Base-by-base conservation (phyloP, 2,329 filamentous ascomycete species). In the Diaporthe australafricana region DNA sequence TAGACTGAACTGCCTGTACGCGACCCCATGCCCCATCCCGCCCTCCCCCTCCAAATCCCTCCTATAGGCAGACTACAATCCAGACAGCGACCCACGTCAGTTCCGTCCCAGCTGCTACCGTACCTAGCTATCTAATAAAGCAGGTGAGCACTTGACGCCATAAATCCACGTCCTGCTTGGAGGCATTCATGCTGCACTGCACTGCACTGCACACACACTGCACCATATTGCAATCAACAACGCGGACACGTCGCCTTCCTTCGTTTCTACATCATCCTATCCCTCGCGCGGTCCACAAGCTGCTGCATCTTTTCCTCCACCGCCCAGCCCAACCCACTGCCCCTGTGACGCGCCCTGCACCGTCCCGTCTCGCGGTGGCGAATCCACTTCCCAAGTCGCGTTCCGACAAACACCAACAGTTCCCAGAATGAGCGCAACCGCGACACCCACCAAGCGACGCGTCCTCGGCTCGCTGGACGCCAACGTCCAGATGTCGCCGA, bases 381-480 rank as follows among this genome's bases (percentile, higher is more conserved):
- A 53, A 68, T 22, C 53, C 63, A 38, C 55, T 45, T 50, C 53
- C n/a, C 57, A 35, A 45, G 56, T 66, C 71, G 50, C 67, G 71
- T 68, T 42, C 57, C n/a, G 7, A 25, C 48, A 47, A 68, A 40
- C 48, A 47, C 30, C 27, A 9, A 52, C 22, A 16, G 22, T 16
- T 7, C 22, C 16, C 55, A 69, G 53, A 5, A 72, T 72, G 70
- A 72, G 68, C 42, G 73, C 78, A 40, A 50, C 53, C 30, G 79
- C 81, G 52, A 83, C 83, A 56, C 85, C 85, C 14, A 74, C 78
- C 47, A 87, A 86, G 77, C 81, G 84, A 84, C 86, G 86, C 84
- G 85, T 83, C 73, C 84, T 87, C 50, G 85, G 82, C 66, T 78
- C 83, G 27, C 80, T 86, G 65, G 81, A 87, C 79, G 82, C 83